These are phyloP conservation scores for Priceomyces carsonii DNA, from an alignment of 805 yeast species.

Conservation along the genomic window DNA sequence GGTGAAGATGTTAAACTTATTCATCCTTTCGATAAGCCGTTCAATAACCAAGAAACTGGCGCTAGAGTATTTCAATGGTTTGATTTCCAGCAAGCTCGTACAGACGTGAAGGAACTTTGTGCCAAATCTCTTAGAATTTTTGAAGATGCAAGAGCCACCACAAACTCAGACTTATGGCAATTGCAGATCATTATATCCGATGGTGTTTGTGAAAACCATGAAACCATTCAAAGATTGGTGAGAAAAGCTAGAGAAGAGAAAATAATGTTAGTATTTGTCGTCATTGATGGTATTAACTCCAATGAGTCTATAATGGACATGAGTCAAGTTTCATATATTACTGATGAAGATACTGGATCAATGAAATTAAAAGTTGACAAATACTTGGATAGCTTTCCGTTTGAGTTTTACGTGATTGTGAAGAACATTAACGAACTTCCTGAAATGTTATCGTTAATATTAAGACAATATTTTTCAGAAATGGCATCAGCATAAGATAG, in stretches of 20 bases:
- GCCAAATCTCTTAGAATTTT: constrained; percentile 72
- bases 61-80: constrained; percentile 83
- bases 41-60: constrained; percentile 75
- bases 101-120: constrained; percentile 79
- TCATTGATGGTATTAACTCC: constrained; percentile 84
- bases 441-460: constrained; percentile 81
- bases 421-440: constrained; percentile 88
- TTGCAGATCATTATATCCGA: constrained; percentile 90
- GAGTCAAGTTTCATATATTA: constrained; percentile 86
- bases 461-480: constrained; percentile 90
- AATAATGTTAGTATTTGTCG: constrained; percentile 92
- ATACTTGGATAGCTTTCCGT: constrained; percentile 92
- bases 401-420: constrained; percentile 94
- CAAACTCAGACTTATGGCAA: constrained; percentile 79
- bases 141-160: constrained; percentile 51
- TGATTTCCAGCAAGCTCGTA: constrained; percentile 83
- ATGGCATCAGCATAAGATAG: constrained; percentile 32
- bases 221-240: constrained; percentile 74
- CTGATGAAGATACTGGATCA: constrained; percentile 63
- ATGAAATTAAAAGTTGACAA: constrained; percentile 74
- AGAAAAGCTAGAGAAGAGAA: constrained; percentile 89
- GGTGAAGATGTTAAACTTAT: constrained; percentile 84
- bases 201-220: constrained; percentile 97
- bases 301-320: constrained; percentile 89
- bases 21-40: constrained; percentile 86